Evolutionary conservation across 1,139 yeast genomes (phyloP), one percentile per base, ranked within the genome.

Genomic region (Diutina catenulata): DNA sequence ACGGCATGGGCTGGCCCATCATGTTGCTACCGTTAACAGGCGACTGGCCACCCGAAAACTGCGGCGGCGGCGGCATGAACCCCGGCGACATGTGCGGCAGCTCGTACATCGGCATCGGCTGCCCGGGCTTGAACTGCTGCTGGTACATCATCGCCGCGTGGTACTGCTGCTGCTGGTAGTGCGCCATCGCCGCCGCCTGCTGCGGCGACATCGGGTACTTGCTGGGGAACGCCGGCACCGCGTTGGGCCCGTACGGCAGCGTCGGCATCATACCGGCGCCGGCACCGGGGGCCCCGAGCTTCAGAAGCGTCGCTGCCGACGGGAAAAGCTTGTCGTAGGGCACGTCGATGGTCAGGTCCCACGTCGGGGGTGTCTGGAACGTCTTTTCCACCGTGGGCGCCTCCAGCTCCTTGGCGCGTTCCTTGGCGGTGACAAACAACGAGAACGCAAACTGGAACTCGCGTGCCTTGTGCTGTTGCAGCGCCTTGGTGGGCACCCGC

Each of bases 331-430:
- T 56, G 41, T 62, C 67, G 52, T 74, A 70, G 2, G 76, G 62
- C 40, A 68, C 74, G 37, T 75, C 80, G 20, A 69, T 57, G 3
- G 80, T 76, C 18, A 68, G 62, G 22, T 67, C 64, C 95, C 95
- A 84, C 0, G 91, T 80, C 39, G 95, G 94, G 4, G 86, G 80
- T 0, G 93, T 80, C 36, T 68, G 66, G 55, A 71, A 84, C 1
- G 94, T 77, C 47, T 68, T 74, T 47, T 79, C 91, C 43, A 47
- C 57, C 38, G 47, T 49, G 38, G 55, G 51, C 44, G 54, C 54
- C 39, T 53, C 57, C n/a, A 59, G 60, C 39, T 55, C 33, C 26
- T 28, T 51, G 28, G 57, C 54, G 40, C 60, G 57, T 28, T 59
- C 64, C 20, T 48, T 45, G 3, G 70, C 62, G 9, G 69, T 60